phyloP scores from a whole-genome alignment of 202 grass and related monocot genomes.

The Zizania palustris region DNA sequence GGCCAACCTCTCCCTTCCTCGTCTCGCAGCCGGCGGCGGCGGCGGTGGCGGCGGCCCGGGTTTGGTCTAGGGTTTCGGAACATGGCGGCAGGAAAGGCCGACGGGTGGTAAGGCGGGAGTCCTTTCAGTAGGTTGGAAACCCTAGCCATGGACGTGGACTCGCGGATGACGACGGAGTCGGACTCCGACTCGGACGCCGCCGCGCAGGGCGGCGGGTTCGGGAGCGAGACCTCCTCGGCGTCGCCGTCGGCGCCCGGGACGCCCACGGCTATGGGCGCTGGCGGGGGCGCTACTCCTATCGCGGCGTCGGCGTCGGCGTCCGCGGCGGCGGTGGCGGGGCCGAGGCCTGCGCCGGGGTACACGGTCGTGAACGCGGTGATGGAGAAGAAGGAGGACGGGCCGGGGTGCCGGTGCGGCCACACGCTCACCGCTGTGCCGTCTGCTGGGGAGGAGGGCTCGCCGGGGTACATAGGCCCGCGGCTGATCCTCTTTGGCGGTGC shows the following conservation, averaged over 20 bases:
- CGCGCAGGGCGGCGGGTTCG: constrained; percentile 12
- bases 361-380: constrained; percentile 64
- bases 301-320: not conserved
- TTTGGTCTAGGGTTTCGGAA: no score
- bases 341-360: constrained; percentile 77
- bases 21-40: no score
- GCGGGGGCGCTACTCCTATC: not conserved
- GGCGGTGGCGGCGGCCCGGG: no score
- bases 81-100: no score
- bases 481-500: constrained; percentile 89
- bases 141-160: constrained; percentile 56
- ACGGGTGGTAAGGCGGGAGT: no score
- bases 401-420: constrained; percentile 92
- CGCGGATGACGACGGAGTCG: constrained; percentile 55
- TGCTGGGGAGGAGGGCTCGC: constrained; percentile 75
- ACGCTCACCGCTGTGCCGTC: constrained; percentile 82
- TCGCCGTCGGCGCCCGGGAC: constrained; percentile 40
- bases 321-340: constrained; percentile 32
- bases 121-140: not conserved
- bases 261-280: not conserved
- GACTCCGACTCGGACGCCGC: constrained; percentile 56
- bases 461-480: constrained; percentile 60
- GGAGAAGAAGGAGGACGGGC: constrained; percentile 90
- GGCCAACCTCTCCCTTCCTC: no score
- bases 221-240: constrained; percentile 42